phyloP scores from a whole-genome alignment of 2,329 filamentous ascomycete genomes.

The Scedosporium aurantiacum region DNA sequence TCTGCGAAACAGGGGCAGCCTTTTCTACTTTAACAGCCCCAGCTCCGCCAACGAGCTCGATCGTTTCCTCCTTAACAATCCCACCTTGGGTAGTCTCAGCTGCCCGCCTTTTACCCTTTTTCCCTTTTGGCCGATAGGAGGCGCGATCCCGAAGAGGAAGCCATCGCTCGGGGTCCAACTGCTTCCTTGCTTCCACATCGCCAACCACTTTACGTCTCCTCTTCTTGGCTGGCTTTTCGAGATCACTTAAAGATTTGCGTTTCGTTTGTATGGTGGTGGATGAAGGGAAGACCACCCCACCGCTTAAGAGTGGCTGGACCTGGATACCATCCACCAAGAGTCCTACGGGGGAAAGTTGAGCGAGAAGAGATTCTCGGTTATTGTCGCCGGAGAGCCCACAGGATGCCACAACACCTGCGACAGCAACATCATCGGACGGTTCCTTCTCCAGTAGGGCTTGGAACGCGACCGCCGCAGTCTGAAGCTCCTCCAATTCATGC shows the following conservation, averaged over 20 bases:
- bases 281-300: constrained; percentile 43
- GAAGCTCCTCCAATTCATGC: constrained; percentile 54
- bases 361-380: constrained; percentile 42
- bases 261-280: constrained; percentile 21
- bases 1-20: constrained; percentile 26
- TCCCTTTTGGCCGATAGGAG: constrained; percentile 80
- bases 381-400: constrained; percentile 52
- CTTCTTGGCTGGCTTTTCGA: constrained; percentile 33
- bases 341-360: constrained; percentile 49
- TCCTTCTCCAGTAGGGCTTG: constrained; percentile 55
- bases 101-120: constrained; percentile 79
- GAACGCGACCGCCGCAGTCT: constrained; percentile 69
- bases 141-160: constrained; percentile 81
- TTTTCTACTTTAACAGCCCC: constrained; percentile 55
- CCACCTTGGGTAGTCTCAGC: constrained; percentile 77
- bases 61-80: constrained; percentile 58
- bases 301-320: constrained; percentile 49
- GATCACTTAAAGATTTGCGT: constrained; percentile 25
- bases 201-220: constrained; percentile 57
- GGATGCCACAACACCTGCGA: constrained; percentile 78
- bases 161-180: constrained; percentile 85
- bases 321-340: constrained; percentile 51
- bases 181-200: constrained; percentile 65
- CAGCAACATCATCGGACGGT: constrained; percentile 55
- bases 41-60: constrained; percentile 52